These are phyloP conservation scores for Neurospora terricola DNA, from an alignment of 495 filamentous ascomycete genomes.

Conservation along the genomic window DNA sequence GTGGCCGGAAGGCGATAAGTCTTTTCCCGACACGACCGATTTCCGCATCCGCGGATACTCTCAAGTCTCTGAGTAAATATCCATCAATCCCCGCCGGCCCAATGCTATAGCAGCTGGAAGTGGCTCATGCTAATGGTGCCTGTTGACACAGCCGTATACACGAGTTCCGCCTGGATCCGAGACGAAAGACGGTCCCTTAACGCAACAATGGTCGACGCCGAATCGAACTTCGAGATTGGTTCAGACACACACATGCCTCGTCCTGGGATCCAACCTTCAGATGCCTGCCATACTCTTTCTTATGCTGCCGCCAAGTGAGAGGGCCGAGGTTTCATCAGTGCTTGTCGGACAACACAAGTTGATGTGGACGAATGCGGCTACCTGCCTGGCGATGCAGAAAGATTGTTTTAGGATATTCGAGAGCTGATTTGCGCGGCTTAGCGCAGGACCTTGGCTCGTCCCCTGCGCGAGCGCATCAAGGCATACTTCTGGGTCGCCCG, in stretches of 20 bases:
- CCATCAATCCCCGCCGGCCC: neutral
- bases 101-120: neutral
- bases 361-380: neutral
- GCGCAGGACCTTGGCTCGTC: neutral
- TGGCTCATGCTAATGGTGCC: neutral
- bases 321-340: neutral
- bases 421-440: neutral
- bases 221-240: neutral
- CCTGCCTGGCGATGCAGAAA: neutral
- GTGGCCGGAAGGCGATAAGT: neutral
- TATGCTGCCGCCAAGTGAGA: neutral
- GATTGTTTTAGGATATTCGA: neutral
- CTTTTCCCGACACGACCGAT: neutral
- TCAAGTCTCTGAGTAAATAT: neutral
- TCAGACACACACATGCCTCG: neutral
- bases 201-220: neutral
- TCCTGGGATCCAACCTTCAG: neutral
- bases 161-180: neutral
- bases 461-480: neutral
- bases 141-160: neutral
- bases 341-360: neutral
- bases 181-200: neutral
- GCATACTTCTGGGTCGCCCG: neutral
- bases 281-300: neutral
- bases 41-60: neutral